A percentile compares a stretch with the other conserved stretches of the same genome.
phyloP scores from a whole-genome alignment of 352 stramenopile species.

The Phytopythium vexans region DNA sequence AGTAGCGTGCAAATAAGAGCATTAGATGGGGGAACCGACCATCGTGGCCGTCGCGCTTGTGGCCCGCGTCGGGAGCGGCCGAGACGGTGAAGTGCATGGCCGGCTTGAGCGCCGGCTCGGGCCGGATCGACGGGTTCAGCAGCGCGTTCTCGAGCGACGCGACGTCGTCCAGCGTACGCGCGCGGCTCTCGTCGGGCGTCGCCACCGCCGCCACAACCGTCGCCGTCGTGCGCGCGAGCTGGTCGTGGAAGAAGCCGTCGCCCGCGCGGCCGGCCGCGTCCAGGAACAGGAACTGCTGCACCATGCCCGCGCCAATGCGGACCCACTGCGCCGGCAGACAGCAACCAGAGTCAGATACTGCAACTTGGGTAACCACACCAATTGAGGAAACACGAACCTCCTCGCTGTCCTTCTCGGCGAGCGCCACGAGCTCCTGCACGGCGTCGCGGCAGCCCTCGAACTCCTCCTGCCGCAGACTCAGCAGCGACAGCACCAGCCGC shows the following conservation, averaged over 20 bases:
- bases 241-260: conserved; percentile 66
- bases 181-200: conserved; percentile 10
- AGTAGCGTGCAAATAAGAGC: no score
- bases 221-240: conserved; percentile 37
- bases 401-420: conserved; percentile 57
- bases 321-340: conserved; percentile 38
- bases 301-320: conserved; percentile 48
- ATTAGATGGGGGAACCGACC: neutral
- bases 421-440: conserved; percentile 42
- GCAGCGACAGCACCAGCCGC: conserved; percentile 57
- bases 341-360: neutral
- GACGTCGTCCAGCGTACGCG: conserved; percentile 39
- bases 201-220: conserved; percentile 43
- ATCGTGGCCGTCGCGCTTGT: conserved; percentile 20
- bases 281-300: conserved; percentile 71
- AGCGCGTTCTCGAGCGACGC: conserved; percentile 70
- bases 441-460: conserved; percentile 45
- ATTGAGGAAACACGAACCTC: conserved; percentile 24
- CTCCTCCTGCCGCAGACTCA: conserved; percentile 58
- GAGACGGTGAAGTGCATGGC: conserved; percentile 67
- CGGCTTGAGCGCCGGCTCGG: conserved; percentile 32
- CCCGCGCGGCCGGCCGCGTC: conserved; percentile 25
- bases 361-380: neutral
- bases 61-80: conserved; percentile 30
- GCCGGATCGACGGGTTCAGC: conserved; percentile 52